phyloP scores from a whole-genome alignment of 83 land plant species.

The Isoetes engelmannii region DNA sequence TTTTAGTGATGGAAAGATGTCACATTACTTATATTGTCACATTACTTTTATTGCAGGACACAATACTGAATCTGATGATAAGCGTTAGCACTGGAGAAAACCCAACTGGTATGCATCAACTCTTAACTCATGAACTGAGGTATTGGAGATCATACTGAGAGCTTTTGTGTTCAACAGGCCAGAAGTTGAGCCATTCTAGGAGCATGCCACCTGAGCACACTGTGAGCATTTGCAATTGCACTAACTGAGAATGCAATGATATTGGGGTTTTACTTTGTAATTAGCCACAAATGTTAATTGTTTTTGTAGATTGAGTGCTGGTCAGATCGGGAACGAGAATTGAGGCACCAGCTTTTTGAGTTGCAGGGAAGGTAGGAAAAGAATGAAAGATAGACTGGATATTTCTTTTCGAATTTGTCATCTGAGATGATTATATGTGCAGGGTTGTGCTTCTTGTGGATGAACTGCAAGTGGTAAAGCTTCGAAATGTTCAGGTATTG shows the following conservation, averaged over 20 bases:
- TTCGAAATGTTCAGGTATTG: constrained; percentile 11
- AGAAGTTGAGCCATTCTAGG: too few relatives aligned
- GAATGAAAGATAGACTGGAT: neutral
- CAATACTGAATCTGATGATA: neutral
- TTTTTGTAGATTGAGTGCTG: neutral
- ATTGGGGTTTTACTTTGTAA: too few relatives aligned
- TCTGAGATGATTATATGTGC: neutral
- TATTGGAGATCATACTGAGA: too few relatives aligned
- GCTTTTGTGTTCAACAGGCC: too few relatives aligned
- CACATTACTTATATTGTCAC: neutral
- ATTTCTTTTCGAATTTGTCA: neutral
- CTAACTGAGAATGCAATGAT: too few relatives aligned
- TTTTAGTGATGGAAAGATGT: neutral
- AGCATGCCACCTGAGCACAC: too few relatives aligned
- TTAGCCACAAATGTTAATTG: too few relatives aligned
- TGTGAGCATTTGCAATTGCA: too few relatives aligned
- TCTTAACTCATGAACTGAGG: too few relatives aligned
- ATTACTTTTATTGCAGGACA: neutral
- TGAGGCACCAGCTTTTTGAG: neutral
- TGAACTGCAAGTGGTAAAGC: constrained; percentile 4
- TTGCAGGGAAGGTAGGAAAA: neutral
- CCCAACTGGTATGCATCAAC: neutral
- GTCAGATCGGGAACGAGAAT: neutral
- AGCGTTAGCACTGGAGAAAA: neutral
- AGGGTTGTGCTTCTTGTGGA: constrained; percentile 4